These are phyloP conservation scores for Suaeda aralocaspica DNA, from an alignment of 148 eudicot genomes.

Conservation along the genomic window DNA sequence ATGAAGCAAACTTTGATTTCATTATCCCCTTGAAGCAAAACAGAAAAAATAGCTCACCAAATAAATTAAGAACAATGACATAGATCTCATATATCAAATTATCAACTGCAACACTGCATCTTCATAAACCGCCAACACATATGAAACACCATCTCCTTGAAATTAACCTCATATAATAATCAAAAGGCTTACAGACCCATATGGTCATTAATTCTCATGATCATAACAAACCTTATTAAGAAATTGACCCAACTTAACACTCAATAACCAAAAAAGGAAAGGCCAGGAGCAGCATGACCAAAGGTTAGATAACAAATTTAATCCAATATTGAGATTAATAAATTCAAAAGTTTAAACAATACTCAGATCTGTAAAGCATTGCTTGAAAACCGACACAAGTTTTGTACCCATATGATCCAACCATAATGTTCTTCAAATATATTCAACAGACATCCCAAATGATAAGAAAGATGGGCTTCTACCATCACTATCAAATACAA, in stretches of 20 bases:
- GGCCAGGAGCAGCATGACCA: conserved; percentile 13
- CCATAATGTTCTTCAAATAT: conserved; percentile 17
- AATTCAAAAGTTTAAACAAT: conserved; percentile 11
- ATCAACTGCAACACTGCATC: conserved; percentile 1
- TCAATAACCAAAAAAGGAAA: conserved; percentile 17
- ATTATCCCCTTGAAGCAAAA: not conserved
- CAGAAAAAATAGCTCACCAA: not conserved
- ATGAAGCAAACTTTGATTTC: not conserved
- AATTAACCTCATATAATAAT: conserved; percentile 16
- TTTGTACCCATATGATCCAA: conserved; percentile 29
- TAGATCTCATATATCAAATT: not conserved
- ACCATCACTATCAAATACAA: conserved; percentile 11
- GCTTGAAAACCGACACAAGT: conserved; percentile 19
- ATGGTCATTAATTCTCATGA: conserved; percentile 11
- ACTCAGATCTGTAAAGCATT: conserved; percentile 22
- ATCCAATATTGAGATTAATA: conserved; percentile 24
- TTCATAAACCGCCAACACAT: conserved; percentile 6
- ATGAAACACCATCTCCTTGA: not conserved
- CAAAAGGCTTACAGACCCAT: conserved; percentile 17
- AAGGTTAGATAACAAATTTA: conserved; percentile 16
- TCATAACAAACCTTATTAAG: conserved; percentile 4
- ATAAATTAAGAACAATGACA: not conserved
- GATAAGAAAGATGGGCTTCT: conserved; percentile 12
- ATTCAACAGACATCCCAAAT: conserved; percentile 23
- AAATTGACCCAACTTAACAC: conserved; percentile 17